Evolutionary conservation across 495 filamentous ascomycete genomes (phyloP).

Genomic region (Staphylotrichum longicolle): DNA sequence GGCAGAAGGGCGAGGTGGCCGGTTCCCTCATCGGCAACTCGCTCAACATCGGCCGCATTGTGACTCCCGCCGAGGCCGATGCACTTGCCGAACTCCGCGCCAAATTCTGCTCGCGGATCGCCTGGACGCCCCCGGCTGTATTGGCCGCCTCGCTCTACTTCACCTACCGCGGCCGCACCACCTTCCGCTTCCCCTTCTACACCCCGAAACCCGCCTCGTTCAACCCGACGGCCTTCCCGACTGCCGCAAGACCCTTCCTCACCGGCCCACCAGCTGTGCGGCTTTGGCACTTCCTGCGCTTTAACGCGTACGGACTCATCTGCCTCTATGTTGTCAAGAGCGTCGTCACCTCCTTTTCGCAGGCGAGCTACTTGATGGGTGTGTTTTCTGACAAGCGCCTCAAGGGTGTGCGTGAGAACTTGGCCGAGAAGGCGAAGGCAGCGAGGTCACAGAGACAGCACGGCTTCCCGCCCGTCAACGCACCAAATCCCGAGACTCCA

Average conservation of each 20-base stretch:
- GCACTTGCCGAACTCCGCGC: constrained; percentile 20
- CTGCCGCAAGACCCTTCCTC: neutral
- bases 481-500: neutral
- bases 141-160: constrained; percentile 10
- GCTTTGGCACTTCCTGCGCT: constrained; percentile 23
- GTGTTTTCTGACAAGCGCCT: constrained; percentile 18
- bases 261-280: constrained; percentile 14
- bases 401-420: constrained; percentile 1
- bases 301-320: constrained; percentile 14
- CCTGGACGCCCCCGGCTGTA: constrained; percentile 18
- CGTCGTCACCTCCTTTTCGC: constrained; percentile 4
- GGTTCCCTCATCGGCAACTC: neutral
- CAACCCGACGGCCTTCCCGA: constrained; percentile 22
- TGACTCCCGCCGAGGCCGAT: constrained; percentile 18
- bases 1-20: constrained; percentile 11
- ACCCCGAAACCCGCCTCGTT: constrained; percentile 23
- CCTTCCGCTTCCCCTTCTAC: constrained; percentile 29
- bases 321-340: neutral
- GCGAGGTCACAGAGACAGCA: no score
- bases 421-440: neutral
- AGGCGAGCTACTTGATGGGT: neutral
- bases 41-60: neutral
- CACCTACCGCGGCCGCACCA: constrained; percentile 20
- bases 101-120: neutral
- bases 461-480: no score